Percentiles rank a stretch among this genome's conserved stretches.
These are phyloP conservation scores for Corchorus olitorius DNA, from an alignment of 345 rosid genomes.

Conservation along the genomic window DNA sequence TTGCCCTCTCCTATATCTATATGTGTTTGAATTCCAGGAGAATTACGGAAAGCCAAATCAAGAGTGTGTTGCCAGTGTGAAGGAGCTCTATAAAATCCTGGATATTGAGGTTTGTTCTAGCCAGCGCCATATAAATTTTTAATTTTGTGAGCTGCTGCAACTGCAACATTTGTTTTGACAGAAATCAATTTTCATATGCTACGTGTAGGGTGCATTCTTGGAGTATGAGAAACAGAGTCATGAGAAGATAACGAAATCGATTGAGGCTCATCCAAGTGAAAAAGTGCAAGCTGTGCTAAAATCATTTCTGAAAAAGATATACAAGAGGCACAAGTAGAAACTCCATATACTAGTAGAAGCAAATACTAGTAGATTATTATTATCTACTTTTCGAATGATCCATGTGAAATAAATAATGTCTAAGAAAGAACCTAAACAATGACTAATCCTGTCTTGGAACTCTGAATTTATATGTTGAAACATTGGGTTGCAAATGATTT, in stretches of 20 bases:
- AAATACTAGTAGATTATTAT: background rate
- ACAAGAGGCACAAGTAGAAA: slow-evolving; percentile 77
- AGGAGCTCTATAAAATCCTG: slow-evolving; percentile 54
- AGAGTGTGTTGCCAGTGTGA: slow-evolving; percentile 54
- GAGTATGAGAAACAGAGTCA: slow-evolving; percentile 80
- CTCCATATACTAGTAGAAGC: background rate
- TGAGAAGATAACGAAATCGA: slow-evolving; percentile 54
- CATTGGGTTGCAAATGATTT: no score
- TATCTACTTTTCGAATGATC: background rate
- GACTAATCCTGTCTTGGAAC: no score
- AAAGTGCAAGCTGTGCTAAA: slow-evolving; percentile 77
- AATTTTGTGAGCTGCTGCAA: background rate
- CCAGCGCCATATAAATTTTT: no score
- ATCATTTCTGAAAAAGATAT: slow-evolving; percentile 81
- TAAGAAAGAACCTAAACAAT: no score
- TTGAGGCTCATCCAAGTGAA: slow-evolving; percentile 72
- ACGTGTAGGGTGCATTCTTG: slow-evolving; percentile 47
- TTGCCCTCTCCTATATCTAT: background rate
- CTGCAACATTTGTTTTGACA: background rate
- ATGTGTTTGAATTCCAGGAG: slow-evolving; percentile 44
- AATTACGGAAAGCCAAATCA: slow-evolving; percentile 73
- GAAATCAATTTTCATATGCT: background rate
- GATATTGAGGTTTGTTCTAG: slow-evolving; percentile 10
- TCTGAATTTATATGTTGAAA: no score
- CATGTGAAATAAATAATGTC: background rate